Percentiles rank a stretch among this genome's conserved stretches.
Evolutionary conservation across 352 stramenopile species (phyloP).

Genomic region (Pythium grandisporangium): DNA sequence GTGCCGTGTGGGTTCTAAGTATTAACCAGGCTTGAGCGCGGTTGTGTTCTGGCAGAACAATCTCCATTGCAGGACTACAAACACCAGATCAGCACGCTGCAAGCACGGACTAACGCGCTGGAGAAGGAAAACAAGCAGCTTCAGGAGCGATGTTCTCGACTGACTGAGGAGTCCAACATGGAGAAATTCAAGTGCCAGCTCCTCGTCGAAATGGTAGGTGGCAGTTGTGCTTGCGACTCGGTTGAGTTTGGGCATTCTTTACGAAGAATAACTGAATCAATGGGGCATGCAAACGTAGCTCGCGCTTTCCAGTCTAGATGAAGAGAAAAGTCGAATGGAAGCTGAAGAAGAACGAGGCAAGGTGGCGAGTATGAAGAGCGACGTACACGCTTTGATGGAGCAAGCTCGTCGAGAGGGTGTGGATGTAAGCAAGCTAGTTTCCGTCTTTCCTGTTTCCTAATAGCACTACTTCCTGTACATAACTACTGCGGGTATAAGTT

Average conservation of each 20-base stretch:
- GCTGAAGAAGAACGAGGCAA: conserved; percentile 55
- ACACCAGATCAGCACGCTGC: conserved; percentile 20
- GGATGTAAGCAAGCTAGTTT: conserved; percentile 48
- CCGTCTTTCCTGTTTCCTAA: conserved; percentile 14
- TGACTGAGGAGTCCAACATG: conserved; percentile 80
- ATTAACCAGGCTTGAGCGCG: too few species aligned
- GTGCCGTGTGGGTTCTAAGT: neutral
- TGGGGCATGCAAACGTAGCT: too few species aligned
- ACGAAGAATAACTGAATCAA: too few species aligned
- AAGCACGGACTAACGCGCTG: conserved; percentile 31
- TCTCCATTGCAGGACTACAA: conserved; percentile 33
- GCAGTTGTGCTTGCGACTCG: neutral
- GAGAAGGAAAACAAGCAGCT: conserved; percentile 58
- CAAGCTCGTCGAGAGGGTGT: conserved; percentile 54
- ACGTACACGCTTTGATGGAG: conserved; percentile 65
- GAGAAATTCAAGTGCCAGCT: conserved; percentile 86
- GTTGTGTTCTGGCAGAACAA: conserved; percentile 61
- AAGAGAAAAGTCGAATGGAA: conserved; percentile 53
- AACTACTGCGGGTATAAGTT: too few species aligned
- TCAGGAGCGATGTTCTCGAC: conserved; percentile 37
- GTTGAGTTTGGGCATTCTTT: neutral
- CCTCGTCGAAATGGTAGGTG: conserved; percentile 68
- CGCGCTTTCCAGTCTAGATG: conserved; percentile 71
- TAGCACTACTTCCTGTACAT: conserved; percentile 1
- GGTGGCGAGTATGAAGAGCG: conserved; percentile 39